Base-by-base conservation (phyloP, 805 yeast genomes). In the Blastobotrys parvus region DNA sequence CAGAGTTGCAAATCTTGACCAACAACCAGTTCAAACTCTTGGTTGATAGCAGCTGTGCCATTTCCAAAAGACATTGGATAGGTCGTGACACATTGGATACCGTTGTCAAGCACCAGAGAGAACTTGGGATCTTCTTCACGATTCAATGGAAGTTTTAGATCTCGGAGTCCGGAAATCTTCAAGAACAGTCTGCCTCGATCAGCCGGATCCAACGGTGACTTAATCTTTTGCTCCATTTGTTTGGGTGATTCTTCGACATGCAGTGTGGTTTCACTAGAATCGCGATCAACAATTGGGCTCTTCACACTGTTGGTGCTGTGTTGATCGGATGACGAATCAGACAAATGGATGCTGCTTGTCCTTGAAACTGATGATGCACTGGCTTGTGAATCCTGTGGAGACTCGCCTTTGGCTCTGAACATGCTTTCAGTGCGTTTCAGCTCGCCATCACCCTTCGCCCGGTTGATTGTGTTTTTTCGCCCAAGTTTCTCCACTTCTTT, bases 11-110 rank as follows among this genome's bases (percentile, higher is more conserved):
- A 68, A 2, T 72, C 65, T 16, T 72, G 74, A 19, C 74, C 77
- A 17, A 82, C 82, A 2, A 80, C 69, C 48, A 82, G 65, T 60
- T 87, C 96, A 59, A 86, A 86, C 56, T 89, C 96, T 54, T 83
- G 85, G 41, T 74, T 74, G 38, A 85, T 62, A 8, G 63, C 47
- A 18, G 39, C 21, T 27, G 16, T 38, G n/a, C 61, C 46, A 3
- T 62, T 30, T 7, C 22, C 10, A 15, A 51, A 42, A 0, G 52
- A 46, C 33, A 62, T 49, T 60, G 72, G 72, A 10, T 79, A 75
- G 0, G 94, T 86, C 38, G 77, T 75, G 43, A 84, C 72, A 43
- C 84, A 74, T 55, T 87, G 92, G 23, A 79, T 74, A 2, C 94
- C 92, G 57, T 86, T 87, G 58, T 86, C 95, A 47, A 80, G 63